Conservation (phyloP, 2,329 filamentous ascomycete species). For the Hypomyces perniciosus region DNA sequence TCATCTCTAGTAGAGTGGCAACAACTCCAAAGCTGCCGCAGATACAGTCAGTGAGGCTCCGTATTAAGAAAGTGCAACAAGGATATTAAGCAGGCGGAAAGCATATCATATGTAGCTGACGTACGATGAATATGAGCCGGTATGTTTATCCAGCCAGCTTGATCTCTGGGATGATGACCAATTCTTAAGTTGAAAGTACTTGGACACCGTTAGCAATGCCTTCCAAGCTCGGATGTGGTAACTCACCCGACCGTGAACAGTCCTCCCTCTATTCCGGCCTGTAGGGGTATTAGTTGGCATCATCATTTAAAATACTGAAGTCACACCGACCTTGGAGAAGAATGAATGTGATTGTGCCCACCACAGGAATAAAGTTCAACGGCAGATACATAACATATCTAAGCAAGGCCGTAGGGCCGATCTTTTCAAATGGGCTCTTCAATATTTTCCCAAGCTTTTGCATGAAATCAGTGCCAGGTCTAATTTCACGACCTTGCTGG, state of each 20-base stretch:
- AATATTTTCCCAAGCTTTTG: conserved; percentile 50
- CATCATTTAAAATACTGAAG: not conserved
- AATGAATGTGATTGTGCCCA: conserved; percentile 78
- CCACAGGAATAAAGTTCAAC: conserved; percentile 85
- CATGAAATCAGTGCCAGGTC: conserved; percentile 52
- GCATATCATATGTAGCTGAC: conserved; percentile 24
- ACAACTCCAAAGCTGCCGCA: conserved; percentile 62
- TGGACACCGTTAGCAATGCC: conserved; percentile 10
- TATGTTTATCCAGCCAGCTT: conserved; percentile 63
- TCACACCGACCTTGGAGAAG: conserved; percentile 57
- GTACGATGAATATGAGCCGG: conserved; percentile 75
- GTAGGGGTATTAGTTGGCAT: not conserved
- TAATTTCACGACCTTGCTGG: conserved; percentile 66
- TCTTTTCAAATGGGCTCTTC: conserved; percentile 52
- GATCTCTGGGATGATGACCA: conserved; percentile 63
- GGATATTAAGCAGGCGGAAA: not conserved
- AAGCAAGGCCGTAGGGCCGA: conserved; percentile 58
- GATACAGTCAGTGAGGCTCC: conserved; percentile 10
- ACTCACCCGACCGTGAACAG: conserved; percentile 50
- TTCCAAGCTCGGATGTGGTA: not conserved
- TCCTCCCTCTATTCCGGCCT: conserved; percentile 44
- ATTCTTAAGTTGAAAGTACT: conserved; percentile 89
- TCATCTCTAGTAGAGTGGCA: conserved; percentile 74
- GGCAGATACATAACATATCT: conserved; percentile 81
- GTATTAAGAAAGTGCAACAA: not conserved